phyloP scores from a whole-genome alignment of 2,329 filamentous ascomycete genomes.

The Graphium sp. region DNA sequence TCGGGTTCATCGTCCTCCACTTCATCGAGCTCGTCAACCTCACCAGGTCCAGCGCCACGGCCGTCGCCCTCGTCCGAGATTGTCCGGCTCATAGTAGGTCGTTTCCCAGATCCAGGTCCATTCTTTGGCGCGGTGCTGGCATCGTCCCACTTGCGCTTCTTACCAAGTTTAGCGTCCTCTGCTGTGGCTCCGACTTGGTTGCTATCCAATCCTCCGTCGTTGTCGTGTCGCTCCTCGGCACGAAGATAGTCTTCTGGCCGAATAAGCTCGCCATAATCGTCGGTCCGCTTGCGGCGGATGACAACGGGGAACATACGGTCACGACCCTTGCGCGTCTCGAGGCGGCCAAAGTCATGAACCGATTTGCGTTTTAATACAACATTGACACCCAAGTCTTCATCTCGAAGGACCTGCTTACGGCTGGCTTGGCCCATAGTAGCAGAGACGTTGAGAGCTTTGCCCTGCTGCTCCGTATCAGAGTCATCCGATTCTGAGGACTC shows the following conservation, averaged over 20 bases:
- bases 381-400: conserved; percentile 84
- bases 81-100: conserved; percentile 29
- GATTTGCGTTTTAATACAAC: conserved; percentile 76
- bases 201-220: conserved; percentile 21
- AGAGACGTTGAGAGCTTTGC: conserved; percentile 78
- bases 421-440: conserved; percentile 70
- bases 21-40: conserved; percentile 40
- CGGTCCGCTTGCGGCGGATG: conserved; percentile 58
- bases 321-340: conserved; percentile 76
- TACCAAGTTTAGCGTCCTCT: conserved; percentile 53
- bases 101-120: no score
- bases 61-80: conserved; percentile 25
- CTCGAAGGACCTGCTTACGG: conserved; percentile 66
- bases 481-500: conserved; percentile 78
- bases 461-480: conserved; percentile 78
- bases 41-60: conserved; percentile 9
- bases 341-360: conserved; percentile 87
- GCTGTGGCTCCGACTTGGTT: conserved; percentile 25
- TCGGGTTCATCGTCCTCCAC: conserved; percentile 37
- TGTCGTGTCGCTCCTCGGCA: conserved; percentile 75
- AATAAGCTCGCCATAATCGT: conserved; percentile 91
- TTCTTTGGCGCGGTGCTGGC: conserved; percentile 21
- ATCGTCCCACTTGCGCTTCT: conserved; percentile 91
- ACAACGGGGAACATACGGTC: conserved; percentile 87
- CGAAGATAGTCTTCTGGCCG: conserved; percentile 85